Conservation (phyloP, 768 basidiomycete genomes). For the Artomyces pyxidatus region DNA sequence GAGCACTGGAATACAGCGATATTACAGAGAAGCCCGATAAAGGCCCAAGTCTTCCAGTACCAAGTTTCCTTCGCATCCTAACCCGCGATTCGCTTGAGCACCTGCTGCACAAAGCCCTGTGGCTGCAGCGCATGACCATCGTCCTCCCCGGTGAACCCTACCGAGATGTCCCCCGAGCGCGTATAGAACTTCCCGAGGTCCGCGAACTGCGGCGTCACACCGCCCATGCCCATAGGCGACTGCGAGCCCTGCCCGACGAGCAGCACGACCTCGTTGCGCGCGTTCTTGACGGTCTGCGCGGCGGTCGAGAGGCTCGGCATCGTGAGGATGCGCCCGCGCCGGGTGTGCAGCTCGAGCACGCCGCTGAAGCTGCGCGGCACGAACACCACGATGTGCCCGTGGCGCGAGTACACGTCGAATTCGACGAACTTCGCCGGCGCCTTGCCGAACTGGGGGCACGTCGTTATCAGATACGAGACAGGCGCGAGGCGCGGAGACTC, state of each 20-base stretch:
- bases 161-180: slow-evolving; percentile 8
- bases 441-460: slow-evolving; percentile 5
- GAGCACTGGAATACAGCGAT: no score
- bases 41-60: no score
- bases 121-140: no score
- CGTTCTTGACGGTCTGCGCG: slow-evolving; percentile 3
- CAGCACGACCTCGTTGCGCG: slow-evolving; percentile 1
- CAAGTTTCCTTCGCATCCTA: no score
- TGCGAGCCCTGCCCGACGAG: slow-evolving; percentile 7
- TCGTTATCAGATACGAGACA: neutral
- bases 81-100: no score
- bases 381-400: slow-evolving; percentile 7
- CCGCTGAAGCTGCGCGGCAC: slow-evolving; percentile 13
- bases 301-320: slow-evolving; percentile 8
- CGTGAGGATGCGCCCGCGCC: neutral
- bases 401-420: neutral
- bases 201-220: neutral
- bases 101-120: no score
- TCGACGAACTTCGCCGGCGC: slow-evolving; percentile 5
- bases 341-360: slow-evolving; percentile 9
- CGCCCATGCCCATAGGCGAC: slow-evolving; percentile 1
- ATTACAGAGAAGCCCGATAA: no score
- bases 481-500: neutral
- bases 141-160: slow-evolving; percentile 16
- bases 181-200: slow-evolving; percentile 8